Base-by-base conservation (phyloP, 805 yeast genomes). In the Saturnispora sanitii region DNA sequence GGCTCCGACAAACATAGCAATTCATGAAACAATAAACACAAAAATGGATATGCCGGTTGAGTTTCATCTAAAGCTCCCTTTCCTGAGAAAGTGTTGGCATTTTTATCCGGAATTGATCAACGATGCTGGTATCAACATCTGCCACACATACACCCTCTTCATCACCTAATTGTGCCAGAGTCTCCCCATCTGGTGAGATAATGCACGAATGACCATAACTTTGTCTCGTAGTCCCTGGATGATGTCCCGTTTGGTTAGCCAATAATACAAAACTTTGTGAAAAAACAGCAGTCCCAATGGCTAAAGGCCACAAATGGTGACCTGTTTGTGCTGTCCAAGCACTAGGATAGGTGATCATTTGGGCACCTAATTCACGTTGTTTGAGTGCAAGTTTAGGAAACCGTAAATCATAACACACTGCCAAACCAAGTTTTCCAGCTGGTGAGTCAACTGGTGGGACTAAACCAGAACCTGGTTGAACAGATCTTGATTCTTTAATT, bases 241-340 rank as follows among this genome's bases (percentile, higher is more conserved):
- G 96, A 31, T 62, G 60, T 2, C 96, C 96, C 42, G 77, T 75
- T 55, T 86, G 95, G 0, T 92, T 94, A 2, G 96, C 88, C 82
- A 87, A 74, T 4, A 90, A 65, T 5, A 88, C 95, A 57, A 72
- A 92, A 45, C 82, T 68, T 60, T 92, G 97, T 1, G 90, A 73
- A 55, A 88, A 95, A 11, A 90, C 71, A 4, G 97, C 97, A 36
- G 96, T 66, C 0, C 95, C 81, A 21, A 76, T 67, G 2, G 85
- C 96, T 38, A 90, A 65, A 1, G 74, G 58, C 40, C 77, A 77
- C 95, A 96, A 90, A 54, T 90, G 98, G 1, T 90, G 85, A 1
- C 98, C 98, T 0, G 97, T 90, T 47, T 79, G 77, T 55, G 82
- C 73, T 0, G 96, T 92, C 68, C 94, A 92, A 0, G 97, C 97